phyloP scores from a whole-genome alignment of 2,329 filamentous ascomycete species.

The Fusarium pseudograminearum region DNA sequence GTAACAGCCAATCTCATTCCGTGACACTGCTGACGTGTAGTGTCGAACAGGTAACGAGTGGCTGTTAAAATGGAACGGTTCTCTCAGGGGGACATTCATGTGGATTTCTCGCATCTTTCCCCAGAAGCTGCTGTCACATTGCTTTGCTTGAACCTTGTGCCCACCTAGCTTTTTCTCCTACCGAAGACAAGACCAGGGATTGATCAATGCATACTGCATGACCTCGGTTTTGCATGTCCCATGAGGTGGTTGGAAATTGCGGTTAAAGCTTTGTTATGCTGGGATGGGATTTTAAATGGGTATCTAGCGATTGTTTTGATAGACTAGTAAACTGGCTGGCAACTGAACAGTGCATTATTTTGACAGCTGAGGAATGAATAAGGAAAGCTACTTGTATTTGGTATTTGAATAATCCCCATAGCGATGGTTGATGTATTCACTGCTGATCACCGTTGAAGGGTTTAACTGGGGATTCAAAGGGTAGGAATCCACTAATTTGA shows the following conservation, averaged over 20 bases:
- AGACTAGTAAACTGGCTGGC: neutral
- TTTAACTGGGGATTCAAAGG: neutral
- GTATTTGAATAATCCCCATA: neutral
- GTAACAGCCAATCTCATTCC: slow-evolving; percentile 33
- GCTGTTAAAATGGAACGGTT: slow-evolving; percentile 29
- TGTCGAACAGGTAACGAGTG: slow-evolving; percentile 32
- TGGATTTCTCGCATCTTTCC: slow-evolving; percentile 15
- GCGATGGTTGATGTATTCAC: neutral
- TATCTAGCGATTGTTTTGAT: neutral
- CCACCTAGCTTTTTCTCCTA: slow-evolving; percentile 13
- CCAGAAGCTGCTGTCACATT: slow-evolving; percentile 18
- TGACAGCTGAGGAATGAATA: neutral
- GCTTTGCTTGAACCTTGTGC: slow-evolving; percentile 13
- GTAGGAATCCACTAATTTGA: neutral
- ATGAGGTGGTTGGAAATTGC: slow-evolving; percentile 41
- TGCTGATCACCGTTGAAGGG: neutral
- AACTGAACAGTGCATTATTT: neutral
- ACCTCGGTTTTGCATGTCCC: slow-evolving; percentile 31
- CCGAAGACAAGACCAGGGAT: slow-evolving; percentile 23
- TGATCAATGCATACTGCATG: slow-evolving; percentile 47
- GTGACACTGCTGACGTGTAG: slow-evolving; percentile 30
- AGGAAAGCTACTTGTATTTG: neutral
- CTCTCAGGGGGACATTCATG: slow-evolving; percentile 7
- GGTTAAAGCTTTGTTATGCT: slow-evolving; percentile 28
- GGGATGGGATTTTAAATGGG: slow-evolving; percentile 15